Evolutionary conservation across 495 filamentous ascomycete genomes (phyloP).

Genomic region (Daldinia grandis): DNA sequence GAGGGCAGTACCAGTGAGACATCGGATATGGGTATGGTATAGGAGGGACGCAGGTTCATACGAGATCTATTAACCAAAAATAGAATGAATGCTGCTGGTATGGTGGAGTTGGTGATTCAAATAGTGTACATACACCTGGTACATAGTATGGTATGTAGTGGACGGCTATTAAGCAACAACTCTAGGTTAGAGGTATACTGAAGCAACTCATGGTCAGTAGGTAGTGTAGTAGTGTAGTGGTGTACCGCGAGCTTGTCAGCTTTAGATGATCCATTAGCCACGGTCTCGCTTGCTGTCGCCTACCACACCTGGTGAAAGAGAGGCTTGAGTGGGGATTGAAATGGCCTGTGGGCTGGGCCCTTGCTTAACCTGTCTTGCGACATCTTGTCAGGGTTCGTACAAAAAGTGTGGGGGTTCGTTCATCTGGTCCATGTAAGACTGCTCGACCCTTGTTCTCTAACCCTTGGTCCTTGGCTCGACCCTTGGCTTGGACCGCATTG

Average conservation of each 20-base stretch:
- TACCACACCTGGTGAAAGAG: constrained; percentile 10
- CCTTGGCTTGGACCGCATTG: constrained; percentile 28
- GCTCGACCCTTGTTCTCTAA: constrained; percentile 14
- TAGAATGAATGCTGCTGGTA: constrained; percentile 6
- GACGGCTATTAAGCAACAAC: background rate
- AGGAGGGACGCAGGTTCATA: constrained; percentile 12
- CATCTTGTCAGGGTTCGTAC: constrained; percentile 34
- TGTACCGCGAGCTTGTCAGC: constrained; percentile 22
- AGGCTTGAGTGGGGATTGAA: constrained; percentile 29
- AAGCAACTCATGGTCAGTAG: background rate
- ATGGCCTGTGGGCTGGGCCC: constrained; percentile 36
- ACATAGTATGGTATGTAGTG: background rate
- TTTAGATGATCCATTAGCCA: constrained; percentile 20
- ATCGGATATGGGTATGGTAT: constrained; percentile 10
- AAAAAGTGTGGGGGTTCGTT: constrained; percentile 42
- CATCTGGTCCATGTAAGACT: constrained; percentile 36
- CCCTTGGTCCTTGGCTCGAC: constrained; percentile 14
- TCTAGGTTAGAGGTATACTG: no score
- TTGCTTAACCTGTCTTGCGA: constrained; percentile 26
- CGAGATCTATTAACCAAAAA: constrained; percentile 25
- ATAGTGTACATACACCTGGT: background rate
- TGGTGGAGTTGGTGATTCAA: constrained; percentile 7
- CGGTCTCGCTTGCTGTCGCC: background rate
- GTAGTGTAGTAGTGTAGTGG: background rate
- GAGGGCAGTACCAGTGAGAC: background rate